Evolutionary conservation across 768 basidiomycete genomes (phyloP).

Genomic region (Lactifluus volemus): DNA sequence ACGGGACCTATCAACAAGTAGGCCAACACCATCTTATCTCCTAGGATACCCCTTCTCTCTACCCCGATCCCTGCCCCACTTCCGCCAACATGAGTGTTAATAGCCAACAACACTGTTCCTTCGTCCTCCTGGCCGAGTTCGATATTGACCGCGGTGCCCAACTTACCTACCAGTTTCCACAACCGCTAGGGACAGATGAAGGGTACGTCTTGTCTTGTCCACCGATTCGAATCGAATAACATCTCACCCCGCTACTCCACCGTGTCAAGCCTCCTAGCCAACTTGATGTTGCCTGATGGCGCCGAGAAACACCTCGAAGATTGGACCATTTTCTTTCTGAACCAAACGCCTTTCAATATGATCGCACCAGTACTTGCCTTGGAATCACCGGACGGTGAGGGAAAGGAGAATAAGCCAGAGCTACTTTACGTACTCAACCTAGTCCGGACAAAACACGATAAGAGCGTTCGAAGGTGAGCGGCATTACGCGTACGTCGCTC

Average conservation of each 20-base stretch:
- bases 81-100: slow-evolving; percentile 40
- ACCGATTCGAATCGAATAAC: not conserved
- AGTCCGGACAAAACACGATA: slow-evolving; percentile 87
- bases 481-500: not conserved
- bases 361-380: slow-evolving; percentile 75
- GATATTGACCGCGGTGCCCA: slow-evolving; percentile 93
- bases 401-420: slow-evolving; percentile 32
- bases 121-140: slow-evolving; percentile 96
- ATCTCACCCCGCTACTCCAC: not conserved
- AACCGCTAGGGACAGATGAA: slow-evolving; percentile 89
- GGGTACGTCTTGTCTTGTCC: slow-evolving; percentile 44
- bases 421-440: slow-evolving; percentile 85
- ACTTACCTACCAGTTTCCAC: slow-evolving; percentile 92
- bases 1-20: not conserved
- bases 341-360: slow-evolving; percentile 84
- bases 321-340: slow-evolving; percentile 98
- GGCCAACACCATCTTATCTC: not conserved
- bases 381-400: slow-evolving; percentile 37
- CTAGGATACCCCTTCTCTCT: not conserved
- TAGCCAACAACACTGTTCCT: slow-evolving; percentile 77
- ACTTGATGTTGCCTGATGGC: slow-evolving; percentile 97
- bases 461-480: slow-evolving; percentile 62
- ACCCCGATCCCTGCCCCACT: not conserved
- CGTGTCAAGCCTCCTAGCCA: slow-evolving; percentile 69
- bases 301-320: slow-evolving; percentile 92